A percentile compares a stretch with the other conserved stretches of the same genome.
These are phyloP conservation scores for Tricharina praecox DNA, from an alignment of 495 filamentous ascomycete genomes.

Conservation along the genomic window DNA sequence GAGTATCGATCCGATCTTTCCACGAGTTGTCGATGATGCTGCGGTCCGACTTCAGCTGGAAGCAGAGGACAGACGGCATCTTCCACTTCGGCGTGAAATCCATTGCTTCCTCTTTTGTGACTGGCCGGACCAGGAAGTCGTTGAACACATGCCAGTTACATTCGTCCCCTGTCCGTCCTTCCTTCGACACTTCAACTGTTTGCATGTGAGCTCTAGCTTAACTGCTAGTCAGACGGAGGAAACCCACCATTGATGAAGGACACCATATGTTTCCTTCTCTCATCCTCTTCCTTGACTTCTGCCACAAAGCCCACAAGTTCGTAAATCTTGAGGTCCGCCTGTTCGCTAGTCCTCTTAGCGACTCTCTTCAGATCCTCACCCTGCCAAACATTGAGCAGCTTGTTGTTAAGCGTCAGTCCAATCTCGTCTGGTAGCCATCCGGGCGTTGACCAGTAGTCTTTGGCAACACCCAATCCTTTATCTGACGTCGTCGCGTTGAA, in stretches of 20 bases:
- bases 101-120: conserved; percentile 64
- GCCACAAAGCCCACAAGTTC: conserved; percentile 81
- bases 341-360: conserved; percentile 37
- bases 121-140: conserved; percentile 78
- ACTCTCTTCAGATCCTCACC: conserved; percentile 63
- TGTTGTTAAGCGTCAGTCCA: conserved; percentile 61
- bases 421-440: conserved; percentile 87
- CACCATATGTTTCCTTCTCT: conserved; percentile 79
- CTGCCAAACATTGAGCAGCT: conserved; percentile 77
- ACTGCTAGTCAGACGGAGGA: no score
- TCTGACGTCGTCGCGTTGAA: conserved; percentile 68
- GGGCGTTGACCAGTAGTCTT: conserved; percentile 66
- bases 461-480: conserved; percentile 30
- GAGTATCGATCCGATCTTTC: conserved; percentile 68
- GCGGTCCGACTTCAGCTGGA: conserved; percentile 57
- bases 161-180: conserved; percentile 34
- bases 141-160: conserved; percentile 89
- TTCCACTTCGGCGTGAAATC: conserved; percentile 84
- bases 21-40: conserved; percentile 67
- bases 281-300: conserved; percentile 66
- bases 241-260: conserved; percentile 66
- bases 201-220: no score
- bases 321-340: conserved; percentile 59
- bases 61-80: conserved; percentile 67
- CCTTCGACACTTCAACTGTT: no score